Base-by-base conservation (phyloP, 176 grass and related monocot species). In the Lolium rigidum region DNA sequence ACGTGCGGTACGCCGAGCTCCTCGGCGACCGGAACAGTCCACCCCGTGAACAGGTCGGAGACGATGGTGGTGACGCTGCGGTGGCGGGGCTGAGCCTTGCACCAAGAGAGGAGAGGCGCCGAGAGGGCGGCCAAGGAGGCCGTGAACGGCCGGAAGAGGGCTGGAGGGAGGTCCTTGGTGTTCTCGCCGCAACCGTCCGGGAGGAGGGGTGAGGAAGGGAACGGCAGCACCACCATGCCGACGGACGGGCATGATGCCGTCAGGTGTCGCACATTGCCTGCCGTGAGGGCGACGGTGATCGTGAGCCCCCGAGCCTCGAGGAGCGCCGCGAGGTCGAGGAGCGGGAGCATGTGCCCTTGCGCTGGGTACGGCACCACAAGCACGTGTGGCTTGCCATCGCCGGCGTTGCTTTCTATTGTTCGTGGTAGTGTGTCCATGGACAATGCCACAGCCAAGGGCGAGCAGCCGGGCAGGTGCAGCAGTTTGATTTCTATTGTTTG, bases 31-130 rank as follows among this genome's bases (percentile, higher is more conserved):
- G 81, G 89, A 46, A 62, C 87, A n/a, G 89, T 88, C 91, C 94
- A 96, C 49, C 94, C 91, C 4, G 81, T 73, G 76, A 96, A 93
- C 7, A 90, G 25, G 52, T 96, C 91, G n/a, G 94, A 93, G 65
- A 93, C 17, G 72, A 96, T 80, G 28, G 74, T 78, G 6, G 87
- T 83, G 55, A 93, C 78, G 20, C 82, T 69, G 28, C 43, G 26
- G n/a, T 64, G 61, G 21, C 2, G 82, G 37, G 31, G 20, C 51
- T 74, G 78, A 1, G 58, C 75, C 24, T 58, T n/a, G 65, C 78
- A 78, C 91, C 91, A 90, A 8, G 28, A 10, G 22, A 79, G 85
- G 37, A 90, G 85, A 16, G 88, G 91, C 22, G 8, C 58, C 12
- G 60, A 21, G 57, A 93, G 88, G 25, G 58, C 78, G 7, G 81